Evolutionary conservation across 2,329 filamentous ascomycete genomes (phyloP), one percentile per base, ranked within the genome.

Genomic region (Cucurbitaria berberidis): DNA sequence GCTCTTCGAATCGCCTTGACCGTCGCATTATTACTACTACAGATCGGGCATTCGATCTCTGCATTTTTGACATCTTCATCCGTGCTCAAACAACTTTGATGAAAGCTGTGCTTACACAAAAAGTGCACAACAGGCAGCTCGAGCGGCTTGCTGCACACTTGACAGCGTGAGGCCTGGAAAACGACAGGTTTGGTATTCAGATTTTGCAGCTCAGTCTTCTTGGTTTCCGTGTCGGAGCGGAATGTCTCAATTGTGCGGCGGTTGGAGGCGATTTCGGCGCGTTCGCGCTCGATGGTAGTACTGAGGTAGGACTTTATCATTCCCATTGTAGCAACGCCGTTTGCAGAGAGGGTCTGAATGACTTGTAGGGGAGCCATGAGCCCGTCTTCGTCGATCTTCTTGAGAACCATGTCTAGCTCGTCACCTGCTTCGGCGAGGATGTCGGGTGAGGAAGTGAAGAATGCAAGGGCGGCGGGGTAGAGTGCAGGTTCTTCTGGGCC

Each of bases 351-450:
- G 0, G 93, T 95, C 75, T 99, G 93, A 15, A 99, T 95, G 27
- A 99, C 95, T 73, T 99, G 95, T 3, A 99, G 80, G 0, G 95
- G 95, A 0, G 95, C 93, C 90, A 99, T 95, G 32, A 99, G 84
- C 0, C 91, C 89, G 66, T 96, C 92, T 57, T 89, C 84, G 70
- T 97, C 91, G 63, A 99, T 98, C 67, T 90, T 92, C 60, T 86
- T 84, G 10, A 99, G 82, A 1, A 99, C 88, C 0, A 79, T 81
- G 50, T 91, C 85, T 9, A 99, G 82, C 76, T 98, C 93, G 43
- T 91, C 80, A 0, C 93, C 93, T 0, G 91, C 92, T 74, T 97
- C 93, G 44, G 91, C 85, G 0, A 99, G 84, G 10, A 96, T 87
- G 22, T 86, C 81, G 0, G 89, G 83, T 50, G 91, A 91, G 0